These are phyloP conservation scores for Cinnamomum micranthum DNA, from an alignment of 164 flowering plant genomes.

Conservation along the genomic window DNA sequence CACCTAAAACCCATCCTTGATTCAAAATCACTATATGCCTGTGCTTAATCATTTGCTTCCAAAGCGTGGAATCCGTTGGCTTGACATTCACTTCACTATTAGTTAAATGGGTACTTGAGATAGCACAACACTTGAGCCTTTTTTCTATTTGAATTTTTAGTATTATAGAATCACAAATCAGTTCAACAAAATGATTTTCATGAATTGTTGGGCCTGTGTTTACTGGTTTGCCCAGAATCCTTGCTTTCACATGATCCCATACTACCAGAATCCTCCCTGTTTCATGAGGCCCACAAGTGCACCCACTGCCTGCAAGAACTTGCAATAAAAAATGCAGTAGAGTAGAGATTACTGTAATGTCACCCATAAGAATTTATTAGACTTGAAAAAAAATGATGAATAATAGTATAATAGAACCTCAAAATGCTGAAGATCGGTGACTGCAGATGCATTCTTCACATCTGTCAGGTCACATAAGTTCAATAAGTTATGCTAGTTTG, in stretches of 20 bases:
- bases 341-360: not conserved
- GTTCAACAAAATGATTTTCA: not conserved
- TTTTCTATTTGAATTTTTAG: not conserved
- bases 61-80: too few relatives aligned
- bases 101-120: too few relatives aligned
- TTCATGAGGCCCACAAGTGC: conserved; percentile 68
- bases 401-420: conserved; percentile 61
- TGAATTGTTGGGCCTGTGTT: conserved; percentile 48
- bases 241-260: conserved; percentile 96
- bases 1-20: too few relatives aligned
- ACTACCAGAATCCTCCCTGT: conserved; percentile 78
- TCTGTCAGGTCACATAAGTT: conserved; percentile 65
- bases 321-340: conserved; percentile 17
- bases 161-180: not conserved
- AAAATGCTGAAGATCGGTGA: conserved; percentile 72
- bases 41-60: too few relatives aligned
- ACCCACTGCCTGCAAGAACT: conserved; percentile 98
- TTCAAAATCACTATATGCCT: too few relatives aligned
- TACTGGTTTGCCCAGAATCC: conserved; percentile 67
- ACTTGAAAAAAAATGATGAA: not conserved
- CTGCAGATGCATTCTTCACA: conserved; percentile 65
- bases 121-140: too few relatives aligned
- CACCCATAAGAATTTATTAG: too few relatives aligned
- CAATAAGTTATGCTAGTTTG: conserved; percentile 63
- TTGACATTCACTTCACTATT: too few relatives aligned